phyloP scores from a whole-genome alignment of 192 early-diverging fungal species.

The Dimargaris cristalligena region DNA sequence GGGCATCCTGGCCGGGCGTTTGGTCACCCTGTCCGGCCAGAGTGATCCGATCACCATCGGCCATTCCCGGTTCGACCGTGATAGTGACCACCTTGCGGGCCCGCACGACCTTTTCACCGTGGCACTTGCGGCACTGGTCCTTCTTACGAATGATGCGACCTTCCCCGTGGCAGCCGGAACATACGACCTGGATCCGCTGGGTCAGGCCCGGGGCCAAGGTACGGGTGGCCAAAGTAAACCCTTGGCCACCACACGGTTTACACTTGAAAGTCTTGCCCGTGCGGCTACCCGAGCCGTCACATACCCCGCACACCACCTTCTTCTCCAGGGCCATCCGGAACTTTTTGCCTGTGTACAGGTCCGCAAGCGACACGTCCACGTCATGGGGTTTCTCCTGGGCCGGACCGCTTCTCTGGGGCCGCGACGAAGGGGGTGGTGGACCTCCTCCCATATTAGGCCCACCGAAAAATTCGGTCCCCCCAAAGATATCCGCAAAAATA shows the following conservation, averaged over 20 bases:
- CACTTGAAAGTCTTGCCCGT: constrained; percentile 3
- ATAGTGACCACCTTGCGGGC: constrained; percentile 89
- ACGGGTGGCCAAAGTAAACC: background rate
- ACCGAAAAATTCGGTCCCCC: constrained; percentile 39
- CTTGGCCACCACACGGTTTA: background rate
- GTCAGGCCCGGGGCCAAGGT: constrained; percentile 10
- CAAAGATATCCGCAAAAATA: constrained; percentile 80
- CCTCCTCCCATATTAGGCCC: constrained; percentile 13
- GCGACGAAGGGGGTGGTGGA: constrained; percentile 37
- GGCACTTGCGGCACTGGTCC: background rate
- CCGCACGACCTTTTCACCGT: constrained; percentile 61
- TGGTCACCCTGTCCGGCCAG: constrained; percentile 94
- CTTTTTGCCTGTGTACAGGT: constrained; percentile 76
- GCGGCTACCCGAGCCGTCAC: constrained; percentile 64
- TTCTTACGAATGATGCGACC: constrained; percentile 61
- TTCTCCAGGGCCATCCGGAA: constrained; percentile 78
- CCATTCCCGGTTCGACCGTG: constrained; percentile 88
- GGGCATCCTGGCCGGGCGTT: constrained; percentile 72
- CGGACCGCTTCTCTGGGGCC: constrained; percentile 47
- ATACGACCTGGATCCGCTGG: constrained; percentile 33
- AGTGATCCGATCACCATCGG: constrained; percentile 70
- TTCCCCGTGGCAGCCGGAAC: constrained; percentile 43
- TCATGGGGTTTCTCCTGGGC: constrained; percentile 61
- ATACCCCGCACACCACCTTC: constrained; percentile 66
- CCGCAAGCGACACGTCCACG: constrained; percentile 73